phyloP scores from a whole-genome alignment of 352 stramenopile genomes.

The Globisporangium mamillatum region DNA sequence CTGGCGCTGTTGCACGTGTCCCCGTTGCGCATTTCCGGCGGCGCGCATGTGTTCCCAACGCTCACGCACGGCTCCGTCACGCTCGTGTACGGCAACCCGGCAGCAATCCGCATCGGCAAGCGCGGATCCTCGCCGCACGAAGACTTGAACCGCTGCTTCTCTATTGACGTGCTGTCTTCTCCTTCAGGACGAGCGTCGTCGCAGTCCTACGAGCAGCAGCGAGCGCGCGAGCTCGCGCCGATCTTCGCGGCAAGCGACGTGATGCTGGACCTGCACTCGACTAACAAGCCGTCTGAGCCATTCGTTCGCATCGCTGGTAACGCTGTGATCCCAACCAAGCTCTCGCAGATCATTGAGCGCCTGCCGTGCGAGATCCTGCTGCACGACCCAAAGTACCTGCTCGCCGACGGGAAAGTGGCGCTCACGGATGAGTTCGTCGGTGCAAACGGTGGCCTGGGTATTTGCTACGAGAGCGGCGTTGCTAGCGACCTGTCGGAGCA shows the following conservation, averaged over 20 bases:
- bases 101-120: conserved; percentile 46
- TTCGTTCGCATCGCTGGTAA: conserved; percentile 63
- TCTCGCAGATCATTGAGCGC: conserved; percentile 31
- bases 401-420: conserved; percentile 53
- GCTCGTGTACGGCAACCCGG: conserved; percentile 65
- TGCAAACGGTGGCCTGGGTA: conserved; percentile 46
- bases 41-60: conserved; percentile 20
- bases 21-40: conserved; percentile 17
- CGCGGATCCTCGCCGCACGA: conserved; percentile 47
- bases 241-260: conserved; percentile 51
- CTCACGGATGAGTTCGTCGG: conserved; percentile 76
- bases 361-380: conserved; percentile 58
- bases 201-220: conserved; percentile 43
- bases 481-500: conserved; percentile 45
- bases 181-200: not conserved
- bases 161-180: conserved; percentile 26
- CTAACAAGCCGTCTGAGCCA: conserved; percentile 67
- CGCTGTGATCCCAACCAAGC: conserved; percentile 21
- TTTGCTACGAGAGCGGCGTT: conserved; percentile 71
- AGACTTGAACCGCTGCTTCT: conserved; percentile 75
- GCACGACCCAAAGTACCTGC: conserved; percentile 55
- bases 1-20: conserved; percentile 35
- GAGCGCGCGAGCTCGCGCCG: conserved; percentile 54
- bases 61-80: conserved; percentile 42
- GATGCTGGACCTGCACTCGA: conserved; percentile 75